phyloP scores from a whole-genome alignment of 805 yeast genomes.

The Jamesozyma spencerorum region DNA sequence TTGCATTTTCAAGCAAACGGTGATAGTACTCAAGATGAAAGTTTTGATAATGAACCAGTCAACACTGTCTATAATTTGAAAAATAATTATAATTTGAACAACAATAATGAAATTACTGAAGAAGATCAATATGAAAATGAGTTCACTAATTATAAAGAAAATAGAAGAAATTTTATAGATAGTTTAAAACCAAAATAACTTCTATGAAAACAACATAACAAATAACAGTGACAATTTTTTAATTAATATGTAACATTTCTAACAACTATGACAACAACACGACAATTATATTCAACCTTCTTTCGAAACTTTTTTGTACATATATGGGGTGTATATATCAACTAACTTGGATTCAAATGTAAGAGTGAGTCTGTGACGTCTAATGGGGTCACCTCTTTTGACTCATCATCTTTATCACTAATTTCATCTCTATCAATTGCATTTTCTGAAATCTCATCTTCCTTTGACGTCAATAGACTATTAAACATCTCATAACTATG shows the following conservation, averaged over 20 bases:
- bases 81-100: conserved; percentile 6
- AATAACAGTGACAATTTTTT: not conserved
- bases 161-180: conserved; percentile 35
- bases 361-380: not conserved
- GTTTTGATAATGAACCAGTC: not conserved
- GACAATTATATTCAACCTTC: too few species aligned
- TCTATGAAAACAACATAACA: too few species aligned
- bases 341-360: not conserved
- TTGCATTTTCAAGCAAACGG: not conserved
- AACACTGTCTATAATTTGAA: conserved; percentile 2
- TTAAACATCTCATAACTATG: not conserved
- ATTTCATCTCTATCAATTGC: not conserved
- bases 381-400: not conserved
- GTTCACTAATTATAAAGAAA: conserved; percentile 37
- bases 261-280: not conserved
- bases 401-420: not conserved
- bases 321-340: too few species aligned
- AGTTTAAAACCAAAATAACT: conserved; percentile 33
- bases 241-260: not conserved
- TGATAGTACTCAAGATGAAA: too few species aligned
- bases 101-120: conserved; percentile 29
- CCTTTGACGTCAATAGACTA: not conserved
- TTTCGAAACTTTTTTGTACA: too few species aligned
- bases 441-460: not conserved
- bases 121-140: conserved; percentile 40